Evolutionary conservation across 2,329 filamentous ascomycete species (phyloP).

Genomic region (Pestalotiopsis sp.): DNA sequence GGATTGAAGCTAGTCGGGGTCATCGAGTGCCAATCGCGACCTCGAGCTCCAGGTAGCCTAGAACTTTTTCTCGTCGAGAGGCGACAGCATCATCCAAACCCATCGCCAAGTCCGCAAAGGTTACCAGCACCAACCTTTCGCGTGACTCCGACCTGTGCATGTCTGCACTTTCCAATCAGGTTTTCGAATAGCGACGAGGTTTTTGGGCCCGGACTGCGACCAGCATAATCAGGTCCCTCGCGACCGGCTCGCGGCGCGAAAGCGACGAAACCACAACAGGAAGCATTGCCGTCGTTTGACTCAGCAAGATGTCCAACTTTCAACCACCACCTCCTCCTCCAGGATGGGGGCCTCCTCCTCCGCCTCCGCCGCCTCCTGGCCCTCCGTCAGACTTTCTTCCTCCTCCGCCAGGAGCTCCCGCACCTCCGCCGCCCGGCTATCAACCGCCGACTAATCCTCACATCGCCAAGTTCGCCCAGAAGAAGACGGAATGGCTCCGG

Average conservation of each 20-base stretch:
- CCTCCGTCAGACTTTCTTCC: constrained; percentile 59
- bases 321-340: constrained; percentile 60
- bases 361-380: constrained; percentile 58
- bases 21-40: constrained; percentile 3
- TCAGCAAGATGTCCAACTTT: constrained; percentile 50
- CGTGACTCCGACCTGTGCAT: constrained; percentile 12
- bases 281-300: constrained; percentile 3
- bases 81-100: constrained; percentile 10
- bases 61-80: constrained; percentile 8
- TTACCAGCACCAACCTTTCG: constrained; percentile 10
- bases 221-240: constrained; percentile 22
- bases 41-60: background rate
- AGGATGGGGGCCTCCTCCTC: constrained; percentile 52
- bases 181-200: background rate
- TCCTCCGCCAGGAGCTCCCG: constrained; percentile 56
- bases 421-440: constrained; percentile 85
- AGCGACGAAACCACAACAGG: constrained; percentile 18
- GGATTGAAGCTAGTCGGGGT: background rate
- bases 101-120: constrained; percentile 12
- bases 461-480: constrained; percentile 92
- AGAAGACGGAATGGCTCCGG: constrained; percentile 98
- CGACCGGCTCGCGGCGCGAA: constrained; percentile 35
- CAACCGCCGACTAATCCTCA: constrained; percentile 80
- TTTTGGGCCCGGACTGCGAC: constrained; percentile 21
- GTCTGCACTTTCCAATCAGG: constrained; percentile 11